Percentiles rank a stretch among this genome's conserved stretches.
phyloP scores from a whole-genome alignment of 345 rosid genomes.

The Eucalyptus microcorys region DNA sequence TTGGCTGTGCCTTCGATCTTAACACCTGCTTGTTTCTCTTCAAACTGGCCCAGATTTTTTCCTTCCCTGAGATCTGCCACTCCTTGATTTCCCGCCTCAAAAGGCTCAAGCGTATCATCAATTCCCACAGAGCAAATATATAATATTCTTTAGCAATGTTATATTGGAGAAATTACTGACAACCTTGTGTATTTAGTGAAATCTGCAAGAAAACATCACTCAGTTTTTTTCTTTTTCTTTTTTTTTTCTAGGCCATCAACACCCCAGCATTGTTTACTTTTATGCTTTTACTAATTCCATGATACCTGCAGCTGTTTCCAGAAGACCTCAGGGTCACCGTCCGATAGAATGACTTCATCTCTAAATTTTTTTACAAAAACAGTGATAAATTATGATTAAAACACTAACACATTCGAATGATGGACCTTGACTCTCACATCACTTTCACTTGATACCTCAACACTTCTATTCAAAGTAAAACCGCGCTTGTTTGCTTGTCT shows the following conservation, averaged over 20 bases:
- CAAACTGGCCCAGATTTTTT: background rate
- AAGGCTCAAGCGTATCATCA: background rate
- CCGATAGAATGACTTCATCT: background rate
- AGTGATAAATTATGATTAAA: background rate
- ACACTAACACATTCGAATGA: background rate
- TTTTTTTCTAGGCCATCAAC: too few relatives aligned
- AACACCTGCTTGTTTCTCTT: background rate
- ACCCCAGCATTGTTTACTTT: background rate
- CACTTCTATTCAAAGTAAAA: background rate
- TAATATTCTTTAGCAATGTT: background rate
- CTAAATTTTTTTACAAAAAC: background rate
- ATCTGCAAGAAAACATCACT: background rate
- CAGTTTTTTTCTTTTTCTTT: too few relatives aligned
- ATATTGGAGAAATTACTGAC: background rate
- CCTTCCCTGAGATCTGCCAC: background rate
- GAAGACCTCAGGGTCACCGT: background rate
- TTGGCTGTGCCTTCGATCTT: background rate
- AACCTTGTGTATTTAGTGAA: background rate
- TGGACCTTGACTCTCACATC: background rate
- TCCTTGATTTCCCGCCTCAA: background rate
- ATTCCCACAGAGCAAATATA: background rate
- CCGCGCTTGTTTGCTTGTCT: too few relatives aligned
- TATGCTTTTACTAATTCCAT: background rate
- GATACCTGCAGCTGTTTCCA: background rate
- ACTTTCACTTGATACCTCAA: background rate